Conservation (phyloP, 1,139 yeast genomes). For the Pichiaceae sp. region DNA sequence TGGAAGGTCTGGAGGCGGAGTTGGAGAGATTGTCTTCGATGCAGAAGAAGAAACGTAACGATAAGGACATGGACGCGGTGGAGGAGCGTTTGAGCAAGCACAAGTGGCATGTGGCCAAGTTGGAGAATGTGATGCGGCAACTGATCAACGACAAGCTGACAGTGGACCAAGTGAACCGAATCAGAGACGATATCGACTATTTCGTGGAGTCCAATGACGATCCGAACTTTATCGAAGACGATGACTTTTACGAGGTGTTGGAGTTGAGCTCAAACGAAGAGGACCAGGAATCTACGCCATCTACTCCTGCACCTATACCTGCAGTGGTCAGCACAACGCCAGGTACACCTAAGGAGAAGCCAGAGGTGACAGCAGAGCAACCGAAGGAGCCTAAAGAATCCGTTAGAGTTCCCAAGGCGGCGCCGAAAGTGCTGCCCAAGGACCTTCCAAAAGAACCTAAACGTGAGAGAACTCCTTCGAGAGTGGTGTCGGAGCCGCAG, state of each 20-base stretch:
- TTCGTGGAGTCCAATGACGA: conserved; percentile 94
- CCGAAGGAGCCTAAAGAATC: background rate
- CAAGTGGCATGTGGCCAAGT: conserved; percentile 65
- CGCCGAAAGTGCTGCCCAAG: background rate
- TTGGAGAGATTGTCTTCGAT: conserved; percentile 50
- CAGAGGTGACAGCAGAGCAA: background rate
- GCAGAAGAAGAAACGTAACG: conserved; percentile 47
- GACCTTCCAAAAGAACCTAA: background rate
- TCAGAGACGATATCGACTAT: conserved; percentile 86
- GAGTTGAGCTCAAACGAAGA: conserved; percentile 64
- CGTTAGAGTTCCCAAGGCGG: background rate
- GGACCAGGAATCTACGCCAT: conserved; percentile 34
- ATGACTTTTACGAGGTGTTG: conserved; percentile 82
- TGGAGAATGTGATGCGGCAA: conserved; percentile 71
- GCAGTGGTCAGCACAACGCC: background rate
- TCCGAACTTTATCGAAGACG: conserved; percentile 94
- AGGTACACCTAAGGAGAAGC: too few relatives aligned
- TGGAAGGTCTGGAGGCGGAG: conserved; percentile 72
- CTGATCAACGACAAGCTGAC: conserved; percentile 80
- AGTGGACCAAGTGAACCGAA: conserved; percentile 70
- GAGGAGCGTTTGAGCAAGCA: conserved; percentile 69
- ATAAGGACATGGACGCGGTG: conserved; percentile 49
- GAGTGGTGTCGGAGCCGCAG: conserved; percentile 6
- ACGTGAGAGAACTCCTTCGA: background rate
- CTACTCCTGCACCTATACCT: conserved; percentile 9